Conservation (phyloP, 1,284 basidiomycete genomes). For the Irpex sp. region DNA sequence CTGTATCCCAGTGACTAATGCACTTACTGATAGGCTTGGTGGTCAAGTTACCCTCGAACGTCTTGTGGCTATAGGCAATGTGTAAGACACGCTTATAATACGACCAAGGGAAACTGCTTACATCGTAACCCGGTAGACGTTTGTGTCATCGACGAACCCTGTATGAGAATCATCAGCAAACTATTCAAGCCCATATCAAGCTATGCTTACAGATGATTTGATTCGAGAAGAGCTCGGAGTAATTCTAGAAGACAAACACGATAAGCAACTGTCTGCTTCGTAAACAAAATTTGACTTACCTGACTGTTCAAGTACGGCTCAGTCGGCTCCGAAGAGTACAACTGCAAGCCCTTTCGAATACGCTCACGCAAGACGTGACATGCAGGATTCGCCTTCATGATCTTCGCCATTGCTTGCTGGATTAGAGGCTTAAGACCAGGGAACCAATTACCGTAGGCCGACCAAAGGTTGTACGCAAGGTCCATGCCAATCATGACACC, state of each 20-base stretch:
- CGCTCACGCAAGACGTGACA: slow-evolving; percentile 97
- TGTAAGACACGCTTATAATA: slow-evolving; percentile 9
- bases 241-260: slow-evolving; percentile 58
- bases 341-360: slow-evolving; percentile 96
- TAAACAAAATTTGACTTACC: slow-evolving; percentile 31
- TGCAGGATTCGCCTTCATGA: slow-evolving; percentile 99
- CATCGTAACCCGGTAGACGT: slow-evolving; percentile 99
- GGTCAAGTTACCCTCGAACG: slow-evolving; percentile 99
- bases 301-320: slow-evolving; percentile 98
- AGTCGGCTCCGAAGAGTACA: slow-evolving; percentile 98
- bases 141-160: slow-evolving; percentile 99
- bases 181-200: slow-evolving; percentile 4
- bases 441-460: slow-evolving; percentile 99
- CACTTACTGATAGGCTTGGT: slow-evolving; percentile 94
- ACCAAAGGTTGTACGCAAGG: slow-evolving; percentile 97
- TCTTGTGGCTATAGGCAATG: slow-evolving; percentile 72
- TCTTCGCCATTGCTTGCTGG: slow-evolving; percentile 99
- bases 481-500: slow-evolving; percentile 99
- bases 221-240: slow-evolving; percentile 98
- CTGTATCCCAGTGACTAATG: neutral
- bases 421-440: slow-evolving; percentile 97
- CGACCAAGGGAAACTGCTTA: slow-evolving; percentile 29
- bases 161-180: slow-evolving; percentile 7
- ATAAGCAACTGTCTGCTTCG: slow-evolving; percentile 18
- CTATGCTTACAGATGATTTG: slow-evolving; percentile 84